Evolutionary conservation across 2,329 filamentous ascomycete genomes (phyloP), one percentile per base, ranked within the genome.

Genomic region (Sarocladiaceae sp.): DNA sequence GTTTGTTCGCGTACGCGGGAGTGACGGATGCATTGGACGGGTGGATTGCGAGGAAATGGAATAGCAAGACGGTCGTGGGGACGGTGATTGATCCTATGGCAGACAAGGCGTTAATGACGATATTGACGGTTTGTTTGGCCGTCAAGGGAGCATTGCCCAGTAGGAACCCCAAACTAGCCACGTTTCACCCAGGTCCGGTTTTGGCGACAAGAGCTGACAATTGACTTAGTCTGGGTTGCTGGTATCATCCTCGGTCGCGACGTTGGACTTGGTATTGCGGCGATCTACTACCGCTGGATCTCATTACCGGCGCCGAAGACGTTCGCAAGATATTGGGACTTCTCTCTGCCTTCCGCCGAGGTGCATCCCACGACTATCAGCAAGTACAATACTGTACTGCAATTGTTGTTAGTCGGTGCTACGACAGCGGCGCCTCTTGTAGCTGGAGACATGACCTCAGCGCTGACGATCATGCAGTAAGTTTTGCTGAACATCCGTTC

Each of bases 81-180:
- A 95, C 90, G 52, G 84, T 99, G 26, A 90, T 99, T 56, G 92
- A 96, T 63, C 94, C 94, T 5, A 94, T 97, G 88, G 94, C 94
- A 3, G 94, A 99, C 71, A 99, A 99, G 73, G 81, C 84, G 8
- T 79, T 99, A 57, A 97, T 99, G 94, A 97, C 93, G 0, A 84
- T 96, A 53, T 71, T 96, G 61, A 95, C 93, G 1, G 85, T 93
- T 12, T 91, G 88, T 58, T 72, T 97, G 40, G 91, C 92, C 3
- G 77, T 87, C 56, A 91, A 96, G 61, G 91, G 90, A 3, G 80
- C 84, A 13, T 76, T 99, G 49, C 91, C 93, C 54, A 73, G 88
- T 91, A 74, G 59, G 82, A 73, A 28, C 42, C 52, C 37, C 42
- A 20, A 25, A 12, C 15, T 17, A 4, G 13, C 15, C 8, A 4